Evolutionary conservation across 306 rosid genomes (phyloP), one percentile per base, ranked within the genome.

Genomic region (Hylodesmum podocarpum): DNA sequence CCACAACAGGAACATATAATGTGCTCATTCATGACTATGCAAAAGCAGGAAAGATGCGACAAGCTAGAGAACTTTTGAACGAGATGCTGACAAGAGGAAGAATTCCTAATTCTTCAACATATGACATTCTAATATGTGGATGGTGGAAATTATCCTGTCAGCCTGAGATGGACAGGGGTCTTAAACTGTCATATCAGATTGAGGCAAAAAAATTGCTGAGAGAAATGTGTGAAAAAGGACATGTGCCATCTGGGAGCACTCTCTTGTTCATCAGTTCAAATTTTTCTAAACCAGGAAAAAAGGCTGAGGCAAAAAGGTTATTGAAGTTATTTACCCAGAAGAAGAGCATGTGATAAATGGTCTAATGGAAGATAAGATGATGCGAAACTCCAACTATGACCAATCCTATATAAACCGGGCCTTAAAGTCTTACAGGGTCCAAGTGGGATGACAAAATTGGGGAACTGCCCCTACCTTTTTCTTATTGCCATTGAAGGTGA

Each of bases 21-120:
- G 92, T 87, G 79, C 99, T 95, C 54, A 89, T 95, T 74, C 74
- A 84, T 78, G 95, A 92, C 88, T 89, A 74, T 68, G 93, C 96
- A 24, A 86, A 88, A 82, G 87, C 72, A 24, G 97, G 96, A 73
- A 92, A 88, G 87, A 95, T 89, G 99, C 82, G 76, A 65, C 92
- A 92, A 81, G 99, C 99, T 57, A 84, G 85, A 81, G 99, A 90
- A 82, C 92, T 95, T 77, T 82, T 88, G 91, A 88, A 95, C 64
- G 97, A 95, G 85, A 90, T 92, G 99, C 82, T 76, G 83, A 63
- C 76, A 22, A 84, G 91, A 77, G 96, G 97, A 70, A 85, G 86
- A 73, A 59, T 68, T 63, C 92, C 97, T 69, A 90, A 90, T 80
- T 86, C 97, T 84, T 90, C 93, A 77, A 90, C 97, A 3, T 95